Base-by-base conservation (phyloP, 257 asterid species). In the Cruciata laevipes region DNA sequence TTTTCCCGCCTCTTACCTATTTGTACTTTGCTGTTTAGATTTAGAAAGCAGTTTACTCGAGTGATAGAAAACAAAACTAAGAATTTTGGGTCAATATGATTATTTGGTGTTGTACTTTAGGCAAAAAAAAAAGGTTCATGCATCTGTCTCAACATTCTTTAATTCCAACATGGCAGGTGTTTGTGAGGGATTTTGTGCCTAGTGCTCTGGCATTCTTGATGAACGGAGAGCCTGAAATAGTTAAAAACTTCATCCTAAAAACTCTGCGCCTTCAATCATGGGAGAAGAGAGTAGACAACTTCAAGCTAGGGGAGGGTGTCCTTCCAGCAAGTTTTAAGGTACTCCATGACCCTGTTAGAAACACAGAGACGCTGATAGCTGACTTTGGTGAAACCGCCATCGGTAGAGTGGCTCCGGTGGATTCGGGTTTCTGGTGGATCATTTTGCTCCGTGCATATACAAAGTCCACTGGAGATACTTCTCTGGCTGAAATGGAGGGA, bases 391-490 rank as follows among this genome's bases (percentile, higher is more conserved):
- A 89, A 69, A 87, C 88, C 72, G 98, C 98, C 42, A 91, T 91
- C 14, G 98, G 98, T 59, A 77, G 98, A 75, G 98, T 91, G 75
- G 98, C 98, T 61, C 98, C 98, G 0, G 96, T 91, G 25, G 98
- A 91, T 72, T 91, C 98, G 3, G 98, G 98, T 57, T 91, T 91
- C 68, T 91, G 98, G 98, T 91, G 98, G 98, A 91, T 91, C 79
- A 91, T 91, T 71, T 81, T 91, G 61, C 87, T 91, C 64, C 91
- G 98, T 17, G 96, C 98, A 4, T 91, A 89, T 68, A 91, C 98
- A 27, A 91, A 87, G 87, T 91, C 98, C 18, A 91, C 96, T 0
- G 98, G 96, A n/a, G 98, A 91, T 71, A 75, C 85, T 63, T 77
- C 96, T 49, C 77, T 91, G 80, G 91, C 96, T 49, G 98, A 91